Percentiles rank a stretch among this genome's conserved stretches.
Evolutionary conservation across 352 stramenopile genomes (phyloP).

Genomic region (Globisporangium cederbergense): DNA sequence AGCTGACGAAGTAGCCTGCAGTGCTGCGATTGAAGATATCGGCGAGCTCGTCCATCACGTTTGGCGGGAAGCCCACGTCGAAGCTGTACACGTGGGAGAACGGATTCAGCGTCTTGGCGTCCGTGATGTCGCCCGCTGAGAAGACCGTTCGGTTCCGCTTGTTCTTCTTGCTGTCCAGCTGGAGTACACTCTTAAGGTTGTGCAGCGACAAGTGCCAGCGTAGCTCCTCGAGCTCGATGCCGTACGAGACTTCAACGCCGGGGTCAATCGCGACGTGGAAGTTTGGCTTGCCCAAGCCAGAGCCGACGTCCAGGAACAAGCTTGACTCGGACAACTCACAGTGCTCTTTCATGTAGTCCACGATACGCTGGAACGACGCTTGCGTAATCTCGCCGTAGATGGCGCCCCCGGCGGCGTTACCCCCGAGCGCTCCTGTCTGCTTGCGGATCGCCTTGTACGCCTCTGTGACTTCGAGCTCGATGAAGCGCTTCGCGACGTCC

Average conservation of each 20-base stretch:
- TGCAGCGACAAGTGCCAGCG: slow-evolving; percentile 93
- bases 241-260: slow-evolving; percentile 94
- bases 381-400: slow-evolving; percentile 99
- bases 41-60: slow-evolving; percentile 91
- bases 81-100: slow-evolving; percentile 99
- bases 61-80: slow-evolving; percentile 96
- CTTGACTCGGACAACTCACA: slow-evolving; percentile 86
- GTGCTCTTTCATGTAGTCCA: slow-evolving; percentile 93
- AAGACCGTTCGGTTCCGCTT: slow-evolving; percentile 84
- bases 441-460: slow-evolving; percentile 93
- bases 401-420: slow-evolving; percentile 92
- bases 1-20: slow-evolving; percentile 94
- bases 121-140: slow-evolving; percentile 92
- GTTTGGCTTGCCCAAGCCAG: slow-evolving; percentile 97
- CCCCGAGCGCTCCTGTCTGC: slow-evolving; percentile 91
- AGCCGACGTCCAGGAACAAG: slow-evolving; percentile 97
- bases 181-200: slow-evolving; percentile 90
- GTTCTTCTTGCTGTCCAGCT: slow-evolving; percentile 54
- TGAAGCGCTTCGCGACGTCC: slow-evolving; percentile 71
- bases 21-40: slow-evolving; percentile 91
- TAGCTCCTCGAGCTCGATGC: slow-evolving; percentile 94
- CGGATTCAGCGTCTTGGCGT: slow-evolving; percentile 92
- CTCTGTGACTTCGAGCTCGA: slow-evolving; percentile 80
- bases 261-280: slow-evolving; percentile 96
- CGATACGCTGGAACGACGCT: slow-evolving; percentile 95